Percentiles rank a stretch among this genome's conserved stretches.
These are phyloP conservation scores for Senna siamea DNA, from an alignment of 306 rosid species.

Conservation along the genomic window DNA sequence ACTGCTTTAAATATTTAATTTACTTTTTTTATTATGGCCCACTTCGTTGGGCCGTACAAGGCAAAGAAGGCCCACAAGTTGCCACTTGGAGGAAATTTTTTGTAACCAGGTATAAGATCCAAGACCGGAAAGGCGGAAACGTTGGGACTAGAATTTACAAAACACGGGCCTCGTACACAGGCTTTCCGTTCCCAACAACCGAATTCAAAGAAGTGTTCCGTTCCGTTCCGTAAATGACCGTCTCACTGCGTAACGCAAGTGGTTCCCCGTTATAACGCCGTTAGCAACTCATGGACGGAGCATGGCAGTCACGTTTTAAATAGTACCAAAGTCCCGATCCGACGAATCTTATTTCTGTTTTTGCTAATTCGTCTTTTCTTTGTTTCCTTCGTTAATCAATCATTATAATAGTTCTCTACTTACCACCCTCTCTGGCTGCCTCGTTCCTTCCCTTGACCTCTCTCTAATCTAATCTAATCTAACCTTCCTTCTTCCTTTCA, in stretches of 20 bases:
- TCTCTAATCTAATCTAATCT: not conserved
- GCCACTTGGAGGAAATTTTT: too few relatives aligned
- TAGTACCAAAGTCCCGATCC: not conserved
- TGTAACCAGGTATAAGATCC: not conserved
- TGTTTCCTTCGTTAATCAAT: not conserved
- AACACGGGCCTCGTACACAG: not conserved
- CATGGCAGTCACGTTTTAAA: not conserved
- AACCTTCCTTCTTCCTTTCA: too few relatives aligned
- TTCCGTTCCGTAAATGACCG: conserved; percentile 1
- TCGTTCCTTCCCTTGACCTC: not conserved
- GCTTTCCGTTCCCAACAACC: not conserved
- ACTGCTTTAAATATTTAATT: too few relatives aligned
- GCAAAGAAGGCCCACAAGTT: not conserved
- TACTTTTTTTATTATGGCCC: too few relatives aligned
- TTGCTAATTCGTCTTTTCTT: not conserved
- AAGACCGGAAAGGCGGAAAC: not conserved
- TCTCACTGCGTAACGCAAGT: not conserved
- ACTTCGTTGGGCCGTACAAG: not conserved
- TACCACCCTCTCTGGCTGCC: not conserved
- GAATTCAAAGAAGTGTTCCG: too few relatives aligned
- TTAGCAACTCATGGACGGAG: conserved; percentile 28
- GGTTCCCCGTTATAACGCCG: conserved; percentile 1
- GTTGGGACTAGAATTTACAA: not conserved
- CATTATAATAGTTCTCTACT: too few relatives aligned
- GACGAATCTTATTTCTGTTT: not conserved